Evolutionary conservation across 129 eudicot species (phyloP).

Genomic region (sunflower (Helianthus annuus)): DNA sequence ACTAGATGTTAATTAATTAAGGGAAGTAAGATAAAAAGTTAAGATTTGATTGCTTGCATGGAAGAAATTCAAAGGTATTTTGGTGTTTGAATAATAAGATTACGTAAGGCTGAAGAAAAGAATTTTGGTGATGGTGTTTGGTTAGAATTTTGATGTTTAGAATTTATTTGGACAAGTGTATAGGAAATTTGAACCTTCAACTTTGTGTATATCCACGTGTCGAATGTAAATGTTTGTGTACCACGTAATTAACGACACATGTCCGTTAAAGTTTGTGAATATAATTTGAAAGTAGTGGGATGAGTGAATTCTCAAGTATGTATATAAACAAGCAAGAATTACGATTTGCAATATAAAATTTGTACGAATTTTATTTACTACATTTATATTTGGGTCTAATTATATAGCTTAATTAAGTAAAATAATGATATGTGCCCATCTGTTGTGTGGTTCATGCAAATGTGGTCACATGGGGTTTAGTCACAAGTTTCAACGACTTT

Average conservation of each 20-base stretch:
- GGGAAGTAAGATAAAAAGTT: no score
- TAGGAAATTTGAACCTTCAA: neutral
- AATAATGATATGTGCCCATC: no score
- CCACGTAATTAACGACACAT: constrained; percentile 1
- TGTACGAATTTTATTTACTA: no score
- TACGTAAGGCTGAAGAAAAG: constrained; percentile 23
- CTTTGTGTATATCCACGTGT: constrained; percentile 20
- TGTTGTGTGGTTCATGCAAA: no score
- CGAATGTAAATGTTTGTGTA: constrained; percentile 2
- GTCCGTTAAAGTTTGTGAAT: neutral
- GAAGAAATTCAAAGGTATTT: neutral
- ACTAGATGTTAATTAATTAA: constrained; percentile 51
- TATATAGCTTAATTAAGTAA: no score
- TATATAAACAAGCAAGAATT: no score
- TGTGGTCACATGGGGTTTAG: no score
- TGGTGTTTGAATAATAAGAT: neutral
- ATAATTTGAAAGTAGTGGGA: neutral
- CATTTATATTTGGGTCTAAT: no score
- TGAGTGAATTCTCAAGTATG: no score
- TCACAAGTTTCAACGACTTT: no score
- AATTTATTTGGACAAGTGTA: neutral
- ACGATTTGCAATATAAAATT: no score
- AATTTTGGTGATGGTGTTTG: constrained; percentile 21
- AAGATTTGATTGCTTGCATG: constrained; percentile 5
- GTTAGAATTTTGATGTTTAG: constrained; percentile 17